A percentile compares a stretch with the other conserved stretches of the same genome.
phyloP scores from a whole-genome alignment of 345 rosid species.

The Rhodamnia rubescens region DNA sequence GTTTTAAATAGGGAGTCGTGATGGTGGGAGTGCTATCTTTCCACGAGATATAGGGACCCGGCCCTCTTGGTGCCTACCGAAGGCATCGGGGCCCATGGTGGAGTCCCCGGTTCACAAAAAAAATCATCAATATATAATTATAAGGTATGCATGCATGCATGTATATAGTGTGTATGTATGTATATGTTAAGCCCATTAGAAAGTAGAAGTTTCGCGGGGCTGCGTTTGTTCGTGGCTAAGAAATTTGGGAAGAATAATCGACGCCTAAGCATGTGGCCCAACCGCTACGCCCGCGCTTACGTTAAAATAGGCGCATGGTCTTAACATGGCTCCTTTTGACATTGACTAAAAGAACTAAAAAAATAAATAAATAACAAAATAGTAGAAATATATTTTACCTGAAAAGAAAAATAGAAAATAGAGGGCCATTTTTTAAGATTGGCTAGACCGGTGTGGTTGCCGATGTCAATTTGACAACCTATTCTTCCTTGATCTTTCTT shows the following conservation, averaged over 20 bases:
- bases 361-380: background rate
- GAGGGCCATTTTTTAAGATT: background rate
- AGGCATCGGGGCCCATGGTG: too few species aligned
- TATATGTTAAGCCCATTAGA: background rate
- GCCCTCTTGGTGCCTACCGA: too few species aligned
- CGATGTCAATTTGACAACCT: background rate
- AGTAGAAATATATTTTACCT: background rate
- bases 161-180: background rate
- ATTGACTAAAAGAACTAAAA: background rate
- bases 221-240: background rate
- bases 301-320: background rate
- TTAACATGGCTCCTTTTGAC: background rate
- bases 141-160: background rate
- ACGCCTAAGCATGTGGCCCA: background rate
- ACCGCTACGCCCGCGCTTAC: background rate
- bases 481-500: background rate
- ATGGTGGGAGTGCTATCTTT: too few species aligned
- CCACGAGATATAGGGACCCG: too few species aligned
- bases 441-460: too few species aligned
- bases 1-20: too few species aligned
- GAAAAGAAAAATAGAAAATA: background rate
- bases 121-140: background rate
- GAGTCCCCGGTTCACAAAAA: too few species aligned
- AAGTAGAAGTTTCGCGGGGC: background rate
- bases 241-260: background rate